Conservation (phyloP, 176 grass and related monocot genomes). For the Oryza nivara region DNA sequence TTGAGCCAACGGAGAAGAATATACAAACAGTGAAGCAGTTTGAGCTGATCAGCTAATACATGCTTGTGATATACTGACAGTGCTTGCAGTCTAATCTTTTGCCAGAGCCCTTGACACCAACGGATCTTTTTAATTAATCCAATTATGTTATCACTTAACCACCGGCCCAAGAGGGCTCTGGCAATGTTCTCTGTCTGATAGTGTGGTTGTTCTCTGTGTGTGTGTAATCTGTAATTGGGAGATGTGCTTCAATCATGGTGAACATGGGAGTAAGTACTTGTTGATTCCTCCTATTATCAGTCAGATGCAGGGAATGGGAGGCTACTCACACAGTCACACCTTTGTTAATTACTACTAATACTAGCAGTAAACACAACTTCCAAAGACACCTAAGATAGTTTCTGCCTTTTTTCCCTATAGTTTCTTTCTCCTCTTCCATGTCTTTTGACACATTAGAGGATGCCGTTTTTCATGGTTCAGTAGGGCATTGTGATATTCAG, state of each 20-base stretch:
- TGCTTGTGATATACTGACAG: background rate
- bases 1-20: background rate
- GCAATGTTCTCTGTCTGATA: constrained; percentile 28
- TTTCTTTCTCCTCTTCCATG: background rate
- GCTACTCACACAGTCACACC: constrained; percentile 41
- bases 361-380: constrained; percentile 10
- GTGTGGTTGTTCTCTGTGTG: constrained; percentile 27
- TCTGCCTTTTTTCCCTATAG: background rate
- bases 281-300: constrained; percentile 37
- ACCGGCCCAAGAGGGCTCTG: constrained; percentile 15
- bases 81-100: background rate
- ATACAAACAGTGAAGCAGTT: background rate
- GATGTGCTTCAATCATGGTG: constrained; percentile 60
- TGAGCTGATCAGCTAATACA: background rate
- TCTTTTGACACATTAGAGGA: background rate
- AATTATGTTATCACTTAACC: constrained; percentile 1
- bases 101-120: background rate
- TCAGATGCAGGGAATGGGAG: constrained; percentile 20
- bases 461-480: constrained; percentile 11
- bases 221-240: constrained; percentile 34
- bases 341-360: constrained; percentile 5
- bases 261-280: constrained; percentile 43
- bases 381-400: constrained; percentile 25
- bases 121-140: background rate
- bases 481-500: background rate